Evolutionary conservation across 2,329 filamentous ascomycete genomes (phyloP).

Genomic region (Aspergillus fijiensis): DNA sequence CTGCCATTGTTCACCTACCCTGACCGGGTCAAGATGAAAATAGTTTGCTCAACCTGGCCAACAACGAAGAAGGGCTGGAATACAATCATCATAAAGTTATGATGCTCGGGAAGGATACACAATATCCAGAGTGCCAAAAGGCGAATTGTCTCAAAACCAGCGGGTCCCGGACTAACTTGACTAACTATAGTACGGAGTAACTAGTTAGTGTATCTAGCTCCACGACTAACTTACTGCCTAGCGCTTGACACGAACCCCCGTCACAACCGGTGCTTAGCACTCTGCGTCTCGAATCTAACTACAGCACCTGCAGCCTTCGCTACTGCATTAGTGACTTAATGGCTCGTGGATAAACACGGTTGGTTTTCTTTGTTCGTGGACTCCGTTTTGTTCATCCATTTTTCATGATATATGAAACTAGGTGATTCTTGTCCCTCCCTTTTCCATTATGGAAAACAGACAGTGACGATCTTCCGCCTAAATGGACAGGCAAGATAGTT

Average conservation of each 20-base stretch:
- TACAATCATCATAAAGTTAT: too few species aligned
- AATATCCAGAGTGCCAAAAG: too few species aligned
- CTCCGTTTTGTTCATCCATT: neutral
- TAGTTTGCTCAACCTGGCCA: too few species aligned
- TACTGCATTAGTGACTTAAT: neutral
- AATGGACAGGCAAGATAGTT: neutral
- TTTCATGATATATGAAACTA: neutral
- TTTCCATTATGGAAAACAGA: neutral
- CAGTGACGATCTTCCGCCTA: neutral
- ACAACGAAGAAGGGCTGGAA: too few species aligned
- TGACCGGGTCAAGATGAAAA: too few species aligned
- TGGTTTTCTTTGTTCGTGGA: too few species aligned
- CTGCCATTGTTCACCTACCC: too few species aligned
- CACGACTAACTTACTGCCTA: constrained; percentile 9
- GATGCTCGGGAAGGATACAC: too few species aligned
- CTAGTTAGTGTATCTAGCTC: neutral
- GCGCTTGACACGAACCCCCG: constrained; percentile 13
- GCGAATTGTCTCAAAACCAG: too few species aligned
- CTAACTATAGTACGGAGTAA: too few species aligned
- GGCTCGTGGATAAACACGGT: neutral
- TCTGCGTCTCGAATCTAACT: neutral
- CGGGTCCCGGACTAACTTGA: too few species aligned
- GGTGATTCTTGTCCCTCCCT: neutral
- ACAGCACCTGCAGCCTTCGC: neutral
- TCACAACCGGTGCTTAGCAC: neutral